These are phyloP conservation scores for Wickerhamiella musiphila DNA, from an alignment of 805 yeast species.

Conservation along the genomic window DNA sequence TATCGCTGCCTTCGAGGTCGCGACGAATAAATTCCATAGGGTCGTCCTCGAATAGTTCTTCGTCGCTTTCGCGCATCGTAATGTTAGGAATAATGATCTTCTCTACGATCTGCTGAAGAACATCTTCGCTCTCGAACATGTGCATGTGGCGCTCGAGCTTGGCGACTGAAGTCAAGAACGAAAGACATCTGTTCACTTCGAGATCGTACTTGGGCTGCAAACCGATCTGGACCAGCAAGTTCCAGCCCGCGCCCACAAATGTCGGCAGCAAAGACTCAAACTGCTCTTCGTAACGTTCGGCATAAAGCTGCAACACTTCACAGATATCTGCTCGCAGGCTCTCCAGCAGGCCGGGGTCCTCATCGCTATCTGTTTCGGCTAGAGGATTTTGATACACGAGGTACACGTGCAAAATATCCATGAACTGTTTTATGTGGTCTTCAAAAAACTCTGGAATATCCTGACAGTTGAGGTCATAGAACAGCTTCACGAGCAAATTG, in stretches of 20 bases:
- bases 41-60: slow-evolving; percentile 90
- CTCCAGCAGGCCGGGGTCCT: slow-evolving; percentile 50
- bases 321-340: slow-evolving; percentile 66
- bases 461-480: slow-evolving; percentile 89
- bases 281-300: slow-evolving; percentile 82
- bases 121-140: slow-evolving; percentile 42
- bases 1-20: slow-evolving; percentile 88
- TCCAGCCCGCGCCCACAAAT: slow-evolving; percentile 75
- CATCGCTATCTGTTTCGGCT: slow-evolving; percentile 42
- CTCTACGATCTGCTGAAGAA: slow-evolving; percentile 59
- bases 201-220: slow-evolving; percentile 67
- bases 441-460: slow-evolving; percentile 97
- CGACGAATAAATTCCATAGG: slow-evolving; percentile 85
- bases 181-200: slow-evolving; percentile 61
- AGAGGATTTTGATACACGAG: slow-evolving; percentile 40
- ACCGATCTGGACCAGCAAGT: slow-evolving; percentile 46
- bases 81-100: slow-evolving; percentile 81
- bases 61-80: slow-evolving; percentile 69
- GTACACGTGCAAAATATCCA: slow-evolving; percentile 71
- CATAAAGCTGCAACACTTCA: slow-evolving; percentile 70
- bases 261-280: slow-evolving; percentile 60
- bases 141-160: slow-evolving; percentile 47
- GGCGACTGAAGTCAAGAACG: slow-evolving; percentile 68
- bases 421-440: slow-evolving; percentile 61
- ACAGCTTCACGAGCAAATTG: slow-evolving; percentile 57